These are phyloP conservation scores for Pichia nakasei DNA, from an alignment of 805 yeast genomes.

Conservation along the genomic window DNA sequence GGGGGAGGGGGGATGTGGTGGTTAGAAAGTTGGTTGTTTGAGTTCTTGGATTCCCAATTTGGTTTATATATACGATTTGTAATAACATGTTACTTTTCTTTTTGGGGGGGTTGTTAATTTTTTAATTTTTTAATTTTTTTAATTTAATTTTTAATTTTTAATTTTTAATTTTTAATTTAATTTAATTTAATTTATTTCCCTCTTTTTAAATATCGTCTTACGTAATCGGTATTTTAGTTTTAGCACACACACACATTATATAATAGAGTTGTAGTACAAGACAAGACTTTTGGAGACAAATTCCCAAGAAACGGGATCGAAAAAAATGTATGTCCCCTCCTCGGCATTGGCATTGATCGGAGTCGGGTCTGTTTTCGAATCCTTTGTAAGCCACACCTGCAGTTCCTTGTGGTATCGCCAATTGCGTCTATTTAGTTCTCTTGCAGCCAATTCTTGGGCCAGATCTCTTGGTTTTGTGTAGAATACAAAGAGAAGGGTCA, in stretches of 20 bases:
- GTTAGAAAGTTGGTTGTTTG: too few species aligned
- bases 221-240: too few species aligned
- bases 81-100: too few species aligned
- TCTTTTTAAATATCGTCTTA: too few species aligned
- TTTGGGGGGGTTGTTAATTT: too few species aligned
- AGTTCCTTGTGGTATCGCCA: constrained; percentile 97
- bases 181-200: too few species aligned
- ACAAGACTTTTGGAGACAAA: constrained; percentile 68
- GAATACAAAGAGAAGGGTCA: constrained; percentile 86
- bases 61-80: too few species aligned
- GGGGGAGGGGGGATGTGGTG: too few species aligned
- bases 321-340: constrained; percentile 86
- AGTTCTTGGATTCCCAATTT: too few species aligned
- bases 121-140: background rate
- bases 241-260: background rate
- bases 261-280: constrained; percentile 37
- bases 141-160: background rate
- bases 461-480: constrained; percentile 90
- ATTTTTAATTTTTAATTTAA: too few species aligned
- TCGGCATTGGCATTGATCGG: constrained; percentile 77
- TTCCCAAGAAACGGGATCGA: constrained; percentile 95
- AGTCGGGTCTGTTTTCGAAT: constrained; percentile 66
- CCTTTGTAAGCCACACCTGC: constrained; percentile 95
- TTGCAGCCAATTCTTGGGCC: constrained; percentile 86
- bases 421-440: constrained; percentile 83